Base-by-base conservation (phyloP, 768 basidiomycete genomes). In the Rhizopogon salebrosus region DNA sequence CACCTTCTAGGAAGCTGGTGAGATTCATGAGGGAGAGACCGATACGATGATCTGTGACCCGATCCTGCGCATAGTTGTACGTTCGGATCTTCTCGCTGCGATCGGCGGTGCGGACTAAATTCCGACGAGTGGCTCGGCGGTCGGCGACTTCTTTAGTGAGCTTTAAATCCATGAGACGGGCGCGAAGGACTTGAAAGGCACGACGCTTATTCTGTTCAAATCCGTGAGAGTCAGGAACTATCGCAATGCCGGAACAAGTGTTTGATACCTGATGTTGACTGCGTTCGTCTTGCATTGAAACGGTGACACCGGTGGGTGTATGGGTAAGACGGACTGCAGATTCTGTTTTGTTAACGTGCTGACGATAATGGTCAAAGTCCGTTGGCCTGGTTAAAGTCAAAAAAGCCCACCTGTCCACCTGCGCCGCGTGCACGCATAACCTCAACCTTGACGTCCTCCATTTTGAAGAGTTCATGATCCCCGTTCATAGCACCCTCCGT, bases 321-420 rank as follows among this genome's bases (percentile, higher is more conserved):
- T 99, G 97, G 0, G 93, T 95, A 41, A 98, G 69, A 1, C 97
- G 85, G 20, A 99, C 94, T 2, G 97, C 95, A 2, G 95, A 98
- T 70, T 99, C 97, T 0, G 97, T 98, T 77, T 88, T 92, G 72
- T 99, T 99, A 62, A 98, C 97, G 70, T 98, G 95, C 88, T 98
- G 54, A 4, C 27, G 37, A 41, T 35, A 18, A 34, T 35, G 27
- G 35, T 57, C 40, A 42, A 34, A 49, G 18, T n/a, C 10, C 22
- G 13, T 36, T 22, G 22, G 20, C 39, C 6, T 20, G 18, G 0
- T 18, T 22, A 10, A 18, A 11, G 34, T 24, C 10, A 20, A 39
- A 29, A n/a, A 20, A 9, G 60, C 74, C 49, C 55, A 92, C 92
- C 77, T 97, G 95, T 14, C 97, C 95, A 41, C 97, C 97, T 6